Evolutionary conservation across 2,329 filamentous ascomycete species (phyloP).

Genomic region (Colletotrichum acutatum): DNA sequence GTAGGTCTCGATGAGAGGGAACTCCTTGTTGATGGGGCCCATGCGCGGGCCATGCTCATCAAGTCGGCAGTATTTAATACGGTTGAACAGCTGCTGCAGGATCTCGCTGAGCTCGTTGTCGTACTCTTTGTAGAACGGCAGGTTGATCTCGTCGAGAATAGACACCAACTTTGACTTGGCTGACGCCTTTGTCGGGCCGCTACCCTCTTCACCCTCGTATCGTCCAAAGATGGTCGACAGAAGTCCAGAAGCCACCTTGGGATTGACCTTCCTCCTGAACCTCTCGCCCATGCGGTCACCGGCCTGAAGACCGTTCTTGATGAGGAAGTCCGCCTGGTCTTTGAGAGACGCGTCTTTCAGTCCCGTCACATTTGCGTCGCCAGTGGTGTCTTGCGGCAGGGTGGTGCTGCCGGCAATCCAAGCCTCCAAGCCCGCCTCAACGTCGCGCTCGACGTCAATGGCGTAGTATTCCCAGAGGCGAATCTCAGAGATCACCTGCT

Average conservation of each 20-base stretch:
- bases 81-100: slow-evolving; percentile 90
- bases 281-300: slow-evolving; percentile 82
- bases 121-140: slow-evolving; percentile 92
- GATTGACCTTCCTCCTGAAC: slow-evolving; percentile 77
- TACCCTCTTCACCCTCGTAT: slow-evolving; percentile 63
- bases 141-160: slow-evolving; percentile 85
- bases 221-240: slow-evolving; percentile 76
- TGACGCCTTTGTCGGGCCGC: slow-evolving; percentile 60
- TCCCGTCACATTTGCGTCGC: slow-evolving; percentile 55
- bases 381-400: slow-evolving; percentile 58
- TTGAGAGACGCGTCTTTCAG: slow-evolving; percentile 58
- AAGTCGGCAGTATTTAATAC: slow-evolving; percentile 94
- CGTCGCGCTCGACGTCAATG: slow-evolving; percentile 80
- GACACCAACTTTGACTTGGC: slow-evolving; percentile 66
- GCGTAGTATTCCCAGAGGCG: slow-evolving; percentile 95
- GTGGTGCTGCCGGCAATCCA: slow-evolving; percentile 74
- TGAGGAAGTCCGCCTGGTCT: slow-evolving; percentile 70
- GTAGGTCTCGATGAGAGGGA: slow-evolving; percentile 91
- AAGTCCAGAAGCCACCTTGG: slow-evolving; percentile 75
- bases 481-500: slow-evolving; percentile 79
- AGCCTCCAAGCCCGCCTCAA: slow-evolving; percentile 73
- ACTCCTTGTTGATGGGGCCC: slow-evolving; percentile 80
- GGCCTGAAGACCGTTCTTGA: slow-evolving; percentile 75
- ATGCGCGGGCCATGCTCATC: slow-evolving; percentile 90
- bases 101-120: slow-evolving; percentile 85